phyloP scores from a whole-genome alignment of 139 green algal species.

The Ettlia oleoabundans region DNA sequence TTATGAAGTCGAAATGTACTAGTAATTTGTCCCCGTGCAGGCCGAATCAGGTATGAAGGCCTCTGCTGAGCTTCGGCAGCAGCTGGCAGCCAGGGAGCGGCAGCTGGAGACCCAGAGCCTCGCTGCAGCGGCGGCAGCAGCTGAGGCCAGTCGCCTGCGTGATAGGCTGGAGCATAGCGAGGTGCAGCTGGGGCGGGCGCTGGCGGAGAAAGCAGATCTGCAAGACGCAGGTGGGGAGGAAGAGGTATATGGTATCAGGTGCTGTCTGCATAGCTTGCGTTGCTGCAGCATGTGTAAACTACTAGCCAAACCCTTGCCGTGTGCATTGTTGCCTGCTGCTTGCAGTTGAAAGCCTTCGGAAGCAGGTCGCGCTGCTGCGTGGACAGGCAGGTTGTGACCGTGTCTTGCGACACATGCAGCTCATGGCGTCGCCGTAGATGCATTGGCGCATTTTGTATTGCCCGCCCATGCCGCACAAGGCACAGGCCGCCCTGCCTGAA shows the following conservation, averaged over 20 bases:
- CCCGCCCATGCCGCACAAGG: too few species aligned
- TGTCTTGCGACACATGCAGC: conserved; percentile 14
- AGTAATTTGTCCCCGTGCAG: too few species aligned
- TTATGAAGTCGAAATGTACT: too few species aligned
- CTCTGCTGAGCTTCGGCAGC: background rate
- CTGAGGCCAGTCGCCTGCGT: background rate
- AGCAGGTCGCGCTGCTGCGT: conserved; percentile 29
- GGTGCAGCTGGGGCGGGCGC: background rate
- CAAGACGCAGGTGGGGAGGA: background rate
- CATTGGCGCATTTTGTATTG: too few species aligned
- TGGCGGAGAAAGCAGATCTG: conserved; percentile 1
- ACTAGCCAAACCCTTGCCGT: too few species aligned
- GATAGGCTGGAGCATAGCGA: background rate
- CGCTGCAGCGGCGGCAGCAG: conserved; percentile 2
- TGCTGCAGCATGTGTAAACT: background rate
- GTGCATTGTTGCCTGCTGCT: too few species aligned
- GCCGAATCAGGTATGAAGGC: background rate
- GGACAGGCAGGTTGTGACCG: conserved; percentile 1
- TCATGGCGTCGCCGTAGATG: background rate
- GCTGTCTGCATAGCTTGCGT: background rate
- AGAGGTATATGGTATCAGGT: background rate
- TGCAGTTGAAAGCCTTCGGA: conserved; percentile 28
- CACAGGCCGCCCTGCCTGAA: too few species aligned
- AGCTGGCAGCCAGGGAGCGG: conserved; percentile 10
- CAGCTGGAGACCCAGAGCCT: conserved; percentile 37